Evolutionary conservation across 768 basidiomycete genomes (phyloP).

Genomic region (Tubosaeta sp.): DNA sequence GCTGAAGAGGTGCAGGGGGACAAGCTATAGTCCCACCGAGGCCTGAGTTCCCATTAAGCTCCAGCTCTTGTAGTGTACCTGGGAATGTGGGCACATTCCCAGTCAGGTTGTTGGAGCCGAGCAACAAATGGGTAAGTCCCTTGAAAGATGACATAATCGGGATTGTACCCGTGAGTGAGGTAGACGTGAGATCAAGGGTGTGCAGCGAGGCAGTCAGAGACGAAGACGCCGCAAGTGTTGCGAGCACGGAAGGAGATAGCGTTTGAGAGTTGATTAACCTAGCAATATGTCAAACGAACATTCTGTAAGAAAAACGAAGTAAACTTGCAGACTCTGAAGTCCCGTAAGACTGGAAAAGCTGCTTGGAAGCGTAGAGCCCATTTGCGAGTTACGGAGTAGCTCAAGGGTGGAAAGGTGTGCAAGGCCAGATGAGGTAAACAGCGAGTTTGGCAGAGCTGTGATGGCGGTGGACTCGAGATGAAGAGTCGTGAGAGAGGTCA

Average conservation of each 20-base stretch:
- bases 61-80: constrained; percentile 30
- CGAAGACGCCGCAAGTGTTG: constrained; percentile 28
- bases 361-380: constrained; percentile 37
- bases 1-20: constrained; percentile 7
- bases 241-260: constrained; percentile 31
- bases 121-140: constrained; percentile 35
- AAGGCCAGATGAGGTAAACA: constrained; percentile 33
- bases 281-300: constrained; percentile 1
- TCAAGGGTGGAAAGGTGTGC: constrained; percentile 33
- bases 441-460: constrained; percentile 29
- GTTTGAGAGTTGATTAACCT: constrained; percentile 37
- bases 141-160: constrained; percentile 33
- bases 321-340: constrained; percentile 36
- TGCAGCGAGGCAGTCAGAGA: constrained; percentile 32
- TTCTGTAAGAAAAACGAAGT: not conserved
- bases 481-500: constrained; percentile 37
- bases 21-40: constrained; percentile 29
- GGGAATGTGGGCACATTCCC: constrained; percentile 36
- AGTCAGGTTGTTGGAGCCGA: constrained; percentile 36
- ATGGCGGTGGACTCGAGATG: constrained; percentile 40
- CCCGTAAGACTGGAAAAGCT: constrained; percentile 28
- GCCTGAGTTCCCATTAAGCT: constrained; percentile 35
- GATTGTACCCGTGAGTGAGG: constrained; percentile 36
- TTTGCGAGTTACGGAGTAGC: constrained; percentile 38
- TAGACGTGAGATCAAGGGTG: constrained; percentile 38